Conservation (phyloP, 2,329 filamentous ascomycete genomes). For the Shiraia sp. region DNA sequence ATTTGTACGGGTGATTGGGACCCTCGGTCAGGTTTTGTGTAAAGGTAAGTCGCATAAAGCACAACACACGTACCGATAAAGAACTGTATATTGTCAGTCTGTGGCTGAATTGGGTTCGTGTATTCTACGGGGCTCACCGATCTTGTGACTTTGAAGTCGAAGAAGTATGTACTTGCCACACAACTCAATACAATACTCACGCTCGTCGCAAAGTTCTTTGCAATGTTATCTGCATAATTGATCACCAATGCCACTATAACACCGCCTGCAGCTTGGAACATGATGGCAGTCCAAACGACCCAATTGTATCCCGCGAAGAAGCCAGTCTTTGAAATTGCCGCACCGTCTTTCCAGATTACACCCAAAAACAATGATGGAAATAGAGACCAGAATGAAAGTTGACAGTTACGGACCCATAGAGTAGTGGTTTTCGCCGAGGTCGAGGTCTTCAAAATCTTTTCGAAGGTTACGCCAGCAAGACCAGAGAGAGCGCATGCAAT, state of each 20-base stretch:
- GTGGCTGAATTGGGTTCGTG: slow-evolving; percentile 5
- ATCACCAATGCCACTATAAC: slow-evolving; percentile 82
- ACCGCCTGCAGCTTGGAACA: slow-evolving; percentile 81
- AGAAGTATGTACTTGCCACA: slow-evolving; percentile 81
- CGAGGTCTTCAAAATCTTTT: slow-evolving; percentile 91
- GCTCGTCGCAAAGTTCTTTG: slow-evolving; percentile 91
- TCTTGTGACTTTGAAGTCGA: slow-evolving; percentile 72
- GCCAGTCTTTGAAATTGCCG: slow-evolving; percentile 78
- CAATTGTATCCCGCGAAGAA: slow-evolving; percentile 96
- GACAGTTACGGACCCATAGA: slow-evolving; percentile 92
- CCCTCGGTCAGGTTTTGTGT: slow-evolving; percentile 67
- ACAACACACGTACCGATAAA: slow-evolving; percentile 78
- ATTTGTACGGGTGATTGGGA: slow-evolving; percentile 68
- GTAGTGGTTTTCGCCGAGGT: slow-evolving; percentile 68
- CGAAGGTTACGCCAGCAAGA: slow-evolving; percentile 82
- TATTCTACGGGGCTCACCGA: slow-evolving; percentile 24
- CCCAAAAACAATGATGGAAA: slow-evolving; percentile 87
- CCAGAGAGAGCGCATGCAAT: slow-evolving; percentile 80
- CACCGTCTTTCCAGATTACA: slow-evolving; percentile 83
- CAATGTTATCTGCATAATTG: slow-evolving; percentile 84
- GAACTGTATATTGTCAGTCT: slow-evolving; percentile 62
- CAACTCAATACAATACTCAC: slow-evolving; percentile 90
- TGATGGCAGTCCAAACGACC: slow-evolving; percentile 84
- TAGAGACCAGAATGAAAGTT: slow-evolving; percentile 90
- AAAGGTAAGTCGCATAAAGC: slow-evolving; percentile 81